Base-by-base conservation (phyloP, 2,329 filamentous ascomycete genomes). In the Chaetothyriales sp. region DNA sequence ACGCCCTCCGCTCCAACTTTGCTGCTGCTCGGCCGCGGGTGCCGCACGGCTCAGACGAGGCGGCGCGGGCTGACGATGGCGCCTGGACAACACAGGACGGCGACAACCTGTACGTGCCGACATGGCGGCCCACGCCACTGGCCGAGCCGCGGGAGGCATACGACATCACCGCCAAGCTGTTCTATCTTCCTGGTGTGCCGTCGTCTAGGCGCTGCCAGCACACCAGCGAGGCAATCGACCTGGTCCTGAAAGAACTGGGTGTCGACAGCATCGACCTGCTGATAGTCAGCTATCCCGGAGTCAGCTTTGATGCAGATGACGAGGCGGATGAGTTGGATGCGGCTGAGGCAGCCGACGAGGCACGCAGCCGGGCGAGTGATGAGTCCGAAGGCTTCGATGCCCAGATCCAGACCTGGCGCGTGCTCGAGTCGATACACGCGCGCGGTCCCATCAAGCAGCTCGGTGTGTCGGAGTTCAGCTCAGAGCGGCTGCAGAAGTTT, bases 121-220 rank as follows among this genome's bases (percentile, higher is more conserved):
- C 83, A 43, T 79, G 90, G 64, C 79, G 87, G 65, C 85, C 83
- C 73, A 72, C 78, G 10, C 70, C 77, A 26, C 72, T 98, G 45
- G 74, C 79, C 28, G 92, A 98, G 64, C 88, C 94, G 59, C 74
- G 83, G 22, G 74, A 77, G 53, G 81, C 88, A 59, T 98, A 98
- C 71, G 88, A 95, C 64, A 88, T 95, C 62, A 95, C 90, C 0
- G 83, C 92, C 54, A 98, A 98, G 69, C 70, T 98, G 19, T 98
- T 98, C 73, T 93, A 92, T 67, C 76, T 96, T 25, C 84, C 87
- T 2, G 78, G 77, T 18, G 78, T 86, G 49, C 74, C 81, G 8
- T 70, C 78, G 1, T 73, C 75, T 18, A 70, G 80, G 57, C 79
- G 90, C 53, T 78, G 77, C 58, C 72, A 73, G 50, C 83, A 95